A percentile compares a stretch with the other conserved stretches of the same genome.
Conservation (phyloP, 257 asterid genomes). For the Solanum sejunctum region DNA sequence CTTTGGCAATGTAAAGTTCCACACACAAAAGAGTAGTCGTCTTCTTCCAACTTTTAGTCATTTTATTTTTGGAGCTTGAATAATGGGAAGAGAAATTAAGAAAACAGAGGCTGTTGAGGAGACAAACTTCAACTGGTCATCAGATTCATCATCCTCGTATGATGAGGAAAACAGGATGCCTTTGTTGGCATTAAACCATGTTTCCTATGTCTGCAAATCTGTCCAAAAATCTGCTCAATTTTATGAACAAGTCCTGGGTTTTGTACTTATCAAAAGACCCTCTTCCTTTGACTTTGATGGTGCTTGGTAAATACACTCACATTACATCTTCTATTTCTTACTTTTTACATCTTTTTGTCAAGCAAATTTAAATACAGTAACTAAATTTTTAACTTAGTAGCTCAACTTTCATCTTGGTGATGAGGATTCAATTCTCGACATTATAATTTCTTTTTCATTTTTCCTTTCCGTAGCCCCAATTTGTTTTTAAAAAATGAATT, state of each 20-base stretch:
- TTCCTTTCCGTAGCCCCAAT: too few species aligned
- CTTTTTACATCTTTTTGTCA: not conserved
- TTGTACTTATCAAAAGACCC: conserved; percentile 65
- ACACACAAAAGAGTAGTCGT: not conserved
- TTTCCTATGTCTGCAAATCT: conserved; percentile 65
- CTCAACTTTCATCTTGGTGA: too few species aligned
- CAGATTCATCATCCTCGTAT: not conserved
- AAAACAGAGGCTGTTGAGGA: not conserved
- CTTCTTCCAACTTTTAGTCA: not conserved
- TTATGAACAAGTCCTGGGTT: conserved; percentile 60
- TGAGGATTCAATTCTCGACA: too few species aligned
- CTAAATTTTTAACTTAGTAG: too few species aligned
- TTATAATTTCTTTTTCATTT: too few species aligned
- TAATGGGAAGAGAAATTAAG: not conserved
- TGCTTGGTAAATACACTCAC: conserved; percentile 42
- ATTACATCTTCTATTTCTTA: not conserved
- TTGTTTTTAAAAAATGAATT: too few species aligned
- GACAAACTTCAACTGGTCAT: not conserved
- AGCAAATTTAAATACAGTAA: too few species aligned
- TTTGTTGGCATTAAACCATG: conserved; percentile 51
- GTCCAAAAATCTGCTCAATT: conserved; percentile 41
- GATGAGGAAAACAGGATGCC: conserved; percentile 18
- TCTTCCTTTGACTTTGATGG: conserved; percentile 82
- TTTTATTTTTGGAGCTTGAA: not conserved
- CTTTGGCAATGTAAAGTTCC: not conserved